Evolutionary conservation across 225 moss, liverwort and hornwort species (phyloP), one percentile per base, ranked within the genome.

Genomic region (Marchantia paleacea): DNA sequence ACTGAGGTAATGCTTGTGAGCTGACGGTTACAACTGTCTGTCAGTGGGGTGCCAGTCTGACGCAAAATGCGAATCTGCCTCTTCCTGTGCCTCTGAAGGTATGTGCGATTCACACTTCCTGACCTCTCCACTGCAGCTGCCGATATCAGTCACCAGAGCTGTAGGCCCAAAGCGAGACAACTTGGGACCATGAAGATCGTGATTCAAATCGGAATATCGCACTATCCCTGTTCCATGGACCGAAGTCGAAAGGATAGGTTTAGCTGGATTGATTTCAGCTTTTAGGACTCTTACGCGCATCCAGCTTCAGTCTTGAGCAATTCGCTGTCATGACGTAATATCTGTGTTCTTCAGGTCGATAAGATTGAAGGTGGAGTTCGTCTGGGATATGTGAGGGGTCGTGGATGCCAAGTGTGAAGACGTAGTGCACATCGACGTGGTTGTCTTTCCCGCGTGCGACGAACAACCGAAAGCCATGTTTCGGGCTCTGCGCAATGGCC

Each of bases 21-120:
- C 39, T 39, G 39, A 39, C 39, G 39, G 39, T 39, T 39, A 39
- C 39, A 5, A 39, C 39, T 39, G 20, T 20, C 25, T 72, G 4
- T n/a, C 92, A 97, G 97, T 97, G 97, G 97, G 97, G 93, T 70
- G 87, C 80, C 69, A 91, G 87, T 87, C 90, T 97, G 28, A 95
- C 95, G 67, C 91, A 93, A 39, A 97, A 93, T 82, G 93, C 97
- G 57, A 95, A 93, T 81, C 83, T 97, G 75, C 95, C 97, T 66
- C 94, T 95, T 73, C 95, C 95, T 72, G 84, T 51, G 26, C 88
- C 97, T 64, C 77, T 97, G 82, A 97, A 97, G 91, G 97, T 92
- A 85, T 72, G 83, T 20, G 29, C 6, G 39, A 39, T 39, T 39
- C 39, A 2, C 39, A 39, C 39, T 39, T 39, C 39, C 39, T 39